Evolutionary conservation across 345 rosid genomes (phyloP).

Genomic region (Noccaea bulbosa): DNA sequence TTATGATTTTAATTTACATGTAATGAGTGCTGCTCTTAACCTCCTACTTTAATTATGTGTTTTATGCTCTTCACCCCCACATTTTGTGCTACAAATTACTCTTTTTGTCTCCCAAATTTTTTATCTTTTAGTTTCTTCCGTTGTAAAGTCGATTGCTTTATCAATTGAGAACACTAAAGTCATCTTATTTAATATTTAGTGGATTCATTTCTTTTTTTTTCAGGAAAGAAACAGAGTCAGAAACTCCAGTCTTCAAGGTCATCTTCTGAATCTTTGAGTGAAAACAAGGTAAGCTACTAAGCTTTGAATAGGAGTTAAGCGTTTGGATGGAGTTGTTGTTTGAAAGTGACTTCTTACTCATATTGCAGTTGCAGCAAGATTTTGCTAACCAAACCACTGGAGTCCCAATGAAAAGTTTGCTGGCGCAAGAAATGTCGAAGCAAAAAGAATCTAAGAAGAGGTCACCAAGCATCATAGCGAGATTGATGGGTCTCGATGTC

Average conservation of each 20-base stretch:
- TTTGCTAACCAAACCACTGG: conserved; percentile 49
- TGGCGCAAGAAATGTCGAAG: conserved; percentile 83
- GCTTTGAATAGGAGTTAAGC: background rate
- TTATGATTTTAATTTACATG: conserved; percentile 50
- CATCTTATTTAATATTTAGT: conserved; percentile 16
- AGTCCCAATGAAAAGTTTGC: conserved; percentile 68
- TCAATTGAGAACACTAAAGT: conserved; percentile 23
- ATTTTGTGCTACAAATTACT: conserved; percentile 38
- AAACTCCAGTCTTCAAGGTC: conserved; percentile 50
- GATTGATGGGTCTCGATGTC: conserved; percentile 95
- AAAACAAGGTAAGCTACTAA: conserved; percentile 64
- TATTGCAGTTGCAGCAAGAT: conserved; percentile 56
- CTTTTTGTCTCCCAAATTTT: conserved; percentile 36
- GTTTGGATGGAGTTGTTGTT: conserved; percentile 28
- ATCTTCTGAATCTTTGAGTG: conserved; percentile 56
- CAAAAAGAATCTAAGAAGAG: conserved; percentile 71
- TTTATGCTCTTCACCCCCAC: conserved; percentile 25
- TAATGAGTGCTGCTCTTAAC: conserved; percentile 42
- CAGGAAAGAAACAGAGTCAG: conserved; percentile 65
- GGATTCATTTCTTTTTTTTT: conserved; percentile 44
- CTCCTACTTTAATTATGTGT: conserved; percentile 23
- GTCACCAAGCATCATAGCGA: conserved; percentile 82
- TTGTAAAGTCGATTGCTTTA: conserved; percentile 41
- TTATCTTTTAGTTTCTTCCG: conserved; percentile 17
- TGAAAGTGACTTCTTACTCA: conserved; percentile 32